Base-by-base conservation (phyloP, 1,284 basidiomycete species). In the Puccinia coronata region DNA sequence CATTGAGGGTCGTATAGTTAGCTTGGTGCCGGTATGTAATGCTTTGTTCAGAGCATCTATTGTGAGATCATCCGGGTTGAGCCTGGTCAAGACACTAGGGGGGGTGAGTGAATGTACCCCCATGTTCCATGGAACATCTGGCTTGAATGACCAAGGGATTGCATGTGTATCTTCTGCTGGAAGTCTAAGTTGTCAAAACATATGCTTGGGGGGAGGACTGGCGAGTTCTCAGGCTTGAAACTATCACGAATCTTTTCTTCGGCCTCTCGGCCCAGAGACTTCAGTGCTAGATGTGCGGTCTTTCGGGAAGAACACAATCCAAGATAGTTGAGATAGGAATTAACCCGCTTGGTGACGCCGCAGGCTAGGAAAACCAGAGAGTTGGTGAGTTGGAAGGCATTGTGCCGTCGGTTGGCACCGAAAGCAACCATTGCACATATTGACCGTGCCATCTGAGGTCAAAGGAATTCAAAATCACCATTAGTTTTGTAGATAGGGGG, bases 171-270 rank as follows among this genome's bases (percentile, higher is more conserved):
- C n/a, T 69, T 69, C 18, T 69, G 9, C 25, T 41, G 39, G 41
- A 69, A 69, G 16, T 69, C 65, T n/a, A 69, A 28, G 43, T 69
- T 69, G 65, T 69, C 65, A 47, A 57, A 11, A 57, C 55, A 57
- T 57, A 57, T 9, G 23, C 9, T 9, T 9, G 20, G 55, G 23
- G 36, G 39, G 39, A 69, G 6, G 43, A 47, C 16, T 8, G 43
- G 43, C 16, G 43, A 47, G 43, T 47, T 47, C 16, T 47, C 43
- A 8, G 8, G 43, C 16, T 47, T 47, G 43, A 57, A 57, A 11
- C 28, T 9, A 23, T 57, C 28, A 6, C n/a, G 8, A 6, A 57
- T 8, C 55, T 9, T 6, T 31, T 57, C 9, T 57, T 57, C 20
- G 28, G 55, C 55, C 55, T n/a, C 20, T 57, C n/a, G 9, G 8